phyloP scores from a whole-genome alignment of 2,329 filamentous ascomycete species.

The Pleurostoma richardsiae region DNA sequence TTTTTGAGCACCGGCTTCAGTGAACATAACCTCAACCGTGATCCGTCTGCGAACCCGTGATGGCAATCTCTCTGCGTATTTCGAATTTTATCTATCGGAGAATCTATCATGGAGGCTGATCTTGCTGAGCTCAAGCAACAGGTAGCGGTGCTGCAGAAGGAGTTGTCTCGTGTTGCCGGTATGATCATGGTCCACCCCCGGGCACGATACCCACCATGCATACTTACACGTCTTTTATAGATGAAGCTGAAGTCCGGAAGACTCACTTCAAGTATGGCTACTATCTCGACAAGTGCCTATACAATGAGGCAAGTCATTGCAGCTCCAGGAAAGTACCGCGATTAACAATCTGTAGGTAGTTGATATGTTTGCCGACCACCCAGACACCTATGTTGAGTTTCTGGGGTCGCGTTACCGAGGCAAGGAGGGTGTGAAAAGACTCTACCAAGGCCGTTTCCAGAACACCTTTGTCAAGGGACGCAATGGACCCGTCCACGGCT shows the following conservation, averaged over 20 bases:
- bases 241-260: constrained; percentile 49
- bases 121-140: constrained; percentile 29
- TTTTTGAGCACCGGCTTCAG: no score
- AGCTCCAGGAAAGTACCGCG: neutral
- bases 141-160: constrained; percentile 25
- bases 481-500: constrained; percentile 50
- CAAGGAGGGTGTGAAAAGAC: constrained; percentile 43
- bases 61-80: no score
- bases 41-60: no score
- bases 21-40: no score
- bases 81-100: no score
- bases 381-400: constrained; percentile 51
- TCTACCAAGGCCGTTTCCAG: constrained; percentile 48
- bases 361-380: constrained; percentile 45
- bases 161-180: constrained; percentile 26
- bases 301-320: constrained; percentile 37
- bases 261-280: constrained; percentile 55
- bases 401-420: constrained; percentile 47
- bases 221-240: constrained; percentile 18
- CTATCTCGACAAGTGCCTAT: constrained; percentile 55
- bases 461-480: constrained; percentile 44
- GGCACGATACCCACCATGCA: no score
- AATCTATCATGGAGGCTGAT: constrained; percentile 23
- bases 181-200: neutral
- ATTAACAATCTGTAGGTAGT: constrained; percentile 26